Evolutionary conservation across 768 basidiomycete species (phyloP), one percentile per base, ranked within the genome.

Genomic region (Asterophora lycoperdoides): DNA sequence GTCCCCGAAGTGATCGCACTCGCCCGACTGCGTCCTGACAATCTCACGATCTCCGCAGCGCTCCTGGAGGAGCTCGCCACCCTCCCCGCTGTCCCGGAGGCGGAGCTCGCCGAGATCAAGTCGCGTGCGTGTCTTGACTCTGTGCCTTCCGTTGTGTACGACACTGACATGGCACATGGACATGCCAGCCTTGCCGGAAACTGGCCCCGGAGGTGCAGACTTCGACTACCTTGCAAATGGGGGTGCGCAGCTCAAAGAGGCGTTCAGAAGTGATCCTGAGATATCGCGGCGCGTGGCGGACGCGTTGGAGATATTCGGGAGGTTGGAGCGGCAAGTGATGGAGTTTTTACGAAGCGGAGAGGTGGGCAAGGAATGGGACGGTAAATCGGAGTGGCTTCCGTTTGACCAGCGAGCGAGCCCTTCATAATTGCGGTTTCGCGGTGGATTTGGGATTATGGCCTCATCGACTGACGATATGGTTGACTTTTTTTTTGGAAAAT

Each of bases 301-400:
- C 53, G 77, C 78, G 15, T 55, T 78, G 40, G 52, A 57, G 40
- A 68, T 76, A 15, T 77, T 78, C 52, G 69, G 58, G 1, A 68
- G 69, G 53, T 69, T 62, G 52, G 78, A 79, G 59, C 56, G 48
- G 47, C 68, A 70, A 54, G 70, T 69, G 32, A 72, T 64, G 60
- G 64, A 64, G 39, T 63, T 26, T 30, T 40, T 54, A 15, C 46
- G 46, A n/a, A 54, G 53, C 30, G 49, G 45, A 11, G 23, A 30
- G 1, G 13, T 46, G 20, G 40, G 35, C 35, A 44, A 45, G 26
- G 41, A 49, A 18, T 49, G 39, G 43, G 41, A 47, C 44, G 51
- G 51, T 4, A 20, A 15, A 15, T 46, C 45, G 4, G 45, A 36
- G 23, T 46, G 28, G 35, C 38, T 38, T 9, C 13, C 30, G 45